Evolutionary conservation across 2,329 filamentous ascomycete genomes (phyloP).

Genomic region (Fusarium drepaniforme): DNA sequence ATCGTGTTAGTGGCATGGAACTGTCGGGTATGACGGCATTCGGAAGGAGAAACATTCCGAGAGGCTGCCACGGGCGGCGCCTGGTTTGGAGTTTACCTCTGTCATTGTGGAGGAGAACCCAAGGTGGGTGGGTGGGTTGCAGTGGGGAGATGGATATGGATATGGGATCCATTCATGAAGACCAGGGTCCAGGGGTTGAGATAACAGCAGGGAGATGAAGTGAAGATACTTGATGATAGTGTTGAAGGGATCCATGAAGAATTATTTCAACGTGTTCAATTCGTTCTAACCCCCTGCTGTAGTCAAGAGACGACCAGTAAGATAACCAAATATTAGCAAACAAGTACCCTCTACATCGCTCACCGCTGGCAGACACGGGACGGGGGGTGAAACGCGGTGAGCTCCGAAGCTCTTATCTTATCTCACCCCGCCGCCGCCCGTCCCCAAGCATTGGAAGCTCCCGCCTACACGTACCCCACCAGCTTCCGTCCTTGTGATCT

Average conservation of each 20-base stretch:
- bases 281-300: conserved; percentile 11
- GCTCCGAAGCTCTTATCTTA: conserved; percentile 49
- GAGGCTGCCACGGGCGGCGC: conserved; percentile 27
- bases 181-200: conserved; percentile 1
- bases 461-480: conserved; percentile 24
- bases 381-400: conserved; percentile 30
- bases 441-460: conserved; percentile 36
- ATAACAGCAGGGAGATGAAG: neutral
- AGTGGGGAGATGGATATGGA: neutral
- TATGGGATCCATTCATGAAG: conserved; percentile 1
- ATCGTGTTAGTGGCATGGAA: conserved; percentile 18
- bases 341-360: conserved; percentile 2
- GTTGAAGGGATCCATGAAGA: neutral
- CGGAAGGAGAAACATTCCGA: conserved; percentile 23
- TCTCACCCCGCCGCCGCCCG: conserved; percentile 35
- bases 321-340: neutral
- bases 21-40: conserved; percentile 44
- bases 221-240: neutral
- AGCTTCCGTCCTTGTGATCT: conserved; percentile 35
- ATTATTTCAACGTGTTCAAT: conserved; percentile 1
- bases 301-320: neutral
- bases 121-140: conserved; percentile 10
- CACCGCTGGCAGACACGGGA: conserved; percentile 5
- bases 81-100: neutral
- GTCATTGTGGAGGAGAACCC: conserved; percentile 12